Conservation (phyloP, 2,329 filamentous ascomycete species). For the Hymenoscyphus fructigenus region DNA sequence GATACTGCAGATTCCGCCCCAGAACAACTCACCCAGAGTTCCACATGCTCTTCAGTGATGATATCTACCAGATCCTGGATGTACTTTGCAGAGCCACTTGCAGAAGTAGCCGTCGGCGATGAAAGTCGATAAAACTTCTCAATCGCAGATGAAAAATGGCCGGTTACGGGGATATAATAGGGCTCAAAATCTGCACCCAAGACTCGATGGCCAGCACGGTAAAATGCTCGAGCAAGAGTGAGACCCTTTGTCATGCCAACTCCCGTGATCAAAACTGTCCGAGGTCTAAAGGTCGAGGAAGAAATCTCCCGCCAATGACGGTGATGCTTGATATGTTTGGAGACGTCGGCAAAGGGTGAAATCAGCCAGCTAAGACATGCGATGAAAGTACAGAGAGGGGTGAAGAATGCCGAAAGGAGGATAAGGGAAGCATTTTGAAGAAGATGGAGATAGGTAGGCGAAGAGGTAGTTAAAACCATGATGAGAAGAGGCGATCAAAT, state of each 20-base stretch:
- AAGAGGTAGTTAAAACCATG: conserved; percentile 22
- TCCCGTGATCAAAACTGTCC: conserved; percentile 69
- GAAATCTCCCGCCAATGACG: conserved; percentile 26
- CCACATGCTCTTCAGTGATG: conserved; percentile 9
- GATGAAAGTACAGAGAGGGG: conserved; percentile 28
- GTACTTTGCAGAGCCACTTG: conserved; percentile 7
- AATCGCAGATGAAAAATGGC: conserved; percentile 25
- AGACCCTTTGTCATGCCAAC: conserved; percentile 72
- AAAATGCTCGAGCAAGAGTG: conserved; percentile 62
- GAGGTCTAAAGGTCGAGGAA: conserved; percentile 26
- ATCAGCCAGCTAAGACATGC: conserved; percentile 14
- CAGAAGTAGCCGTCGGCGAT: not conserved
- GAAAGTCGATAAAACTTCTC: conserved; percentile 19
- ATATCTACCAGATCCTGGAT: conserved; percentile 11
- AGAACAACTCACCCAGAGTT: conserved; percentile 53
- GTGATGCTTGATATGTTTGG: conserved; percentile 15
- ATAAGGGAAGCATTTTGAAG: conserved; percentile 50
- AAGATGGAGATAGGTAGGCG: conserved; percentile 38
- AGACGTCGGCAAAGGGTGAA: conserved; percentile 12
- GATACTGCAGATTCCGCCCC: conserved; percentile 65
- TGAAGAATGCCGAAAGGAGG: conserved; percentile 20
- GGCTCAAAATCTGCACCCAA: conserved; percentile 66
- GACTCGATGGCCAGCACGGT: conserved; percentile 64
- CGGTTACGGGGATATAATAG: conserved; percentile 25
- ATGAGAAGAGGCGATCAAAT: conserved; percentile 1